These are phyloP conservation scores for Linum lewisii DNA, from an alignment of 345 rosid genomes.

Conservation along the genomic window DNA sequence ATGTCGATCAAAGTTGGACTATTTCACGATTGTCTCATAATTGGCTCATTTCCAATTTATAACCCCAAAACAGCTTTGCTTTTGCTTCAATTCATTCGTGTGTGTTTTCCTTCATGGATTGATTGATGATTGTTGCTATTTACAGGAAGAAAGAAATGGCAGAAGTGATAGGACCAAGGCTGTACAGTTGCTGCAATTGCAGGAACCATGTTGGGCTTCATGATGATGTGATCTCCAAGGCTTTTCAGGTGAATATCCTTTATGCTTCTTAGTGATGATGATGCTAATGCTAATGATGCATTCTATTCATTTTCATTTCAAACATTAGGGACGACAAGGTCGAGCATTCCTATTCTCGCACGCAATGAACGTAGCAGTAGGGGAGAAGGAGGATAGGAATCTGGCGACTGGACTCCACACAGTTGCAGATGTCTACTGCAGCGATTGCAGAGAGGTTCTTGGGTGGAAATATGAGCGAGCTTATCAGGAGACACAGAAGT, in stretches of 20 bases:
- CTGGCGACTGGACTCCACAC: constrained; percentile 82
- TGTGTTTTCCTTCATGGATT: too few species aligned
- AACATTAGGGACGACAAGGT: constrained; percentile 63
- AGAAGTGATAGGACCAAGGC: constrained; percentile 31
- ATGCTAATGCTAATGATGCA: too few species aligned
- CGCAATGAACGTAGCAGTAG: constrained; percentile 61
- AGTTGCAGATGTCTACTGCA: constrained; percentile 64
- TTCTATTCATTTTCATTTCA: too few species aligned
- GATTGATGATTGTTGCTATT: too few species aligned
- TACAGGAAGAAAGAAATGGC: not conserved
- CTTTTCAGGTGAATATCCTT: constrained; percentile 35
- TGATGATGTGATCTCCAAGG: constrained; percentile 51
- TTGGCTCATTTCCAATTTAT: too few species aligned
- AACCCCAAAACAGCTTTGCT: too few species aligned
- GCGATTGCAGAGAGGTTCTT: constrained; percentile 62
- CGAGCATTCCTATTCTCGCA: constrained; percentile 83
- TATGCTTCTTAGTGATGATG: not conserved
- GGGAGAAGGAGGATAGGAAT: constrained; percentile 65
- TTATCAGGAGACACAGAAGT: constrained; percentile 56
- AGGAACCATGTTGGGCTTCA: constrained; percentile 47
- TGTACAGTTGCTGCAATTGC: constrained; percentile 56
- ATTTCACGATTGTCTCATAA: too few species aligned
- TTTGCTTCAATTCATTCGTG: too few species aligned
- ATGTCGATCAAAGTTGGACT: too few species aligned
- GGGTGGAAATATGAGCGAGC: constrained; percentile 92